Conservation (phyloP, 345 rosid species). For the Gossypium longicalyx region DNA sequence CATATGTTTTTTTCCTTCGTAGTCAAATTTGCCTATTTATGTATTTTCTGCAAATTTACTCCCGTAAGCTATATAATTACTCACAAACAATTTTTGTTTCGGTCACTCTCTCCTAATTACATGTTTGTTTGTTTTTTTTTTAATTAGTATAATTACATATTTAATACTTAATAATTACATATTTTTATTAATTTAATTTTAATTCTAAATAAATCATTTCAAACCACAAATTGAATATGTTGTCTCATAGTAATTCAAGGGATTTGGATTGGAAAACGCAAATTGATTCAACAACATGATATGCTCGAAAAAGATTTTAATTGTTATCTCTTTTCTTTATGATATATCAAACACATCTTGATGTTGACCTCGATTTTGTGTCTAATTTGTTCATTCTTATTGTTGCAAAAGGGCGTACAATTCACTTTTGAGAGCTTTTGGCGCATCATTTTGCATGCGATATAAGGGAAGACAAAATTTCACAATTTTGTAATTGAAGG, state of each 20-base stretch:
- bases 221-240: slow-evolving; percentile 79
- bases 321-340: slow-evolving; percentile 18
- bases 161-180: too few species aligned
- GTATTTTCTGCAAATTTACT: too few species aligned
- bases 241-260: too few species aligned
- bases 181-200: too few species aligned
- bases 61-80: too few species aligned
- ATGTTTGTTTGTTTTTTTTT: too few species aligned
- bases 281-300: slow-evolving; percentile 55
- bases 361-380: slow-evolving; percentile 28
- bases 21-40: too few species aligned
- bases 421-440: slow-evolving; percentile 28
- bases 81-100: too few species aligned
- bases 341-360: too few species aligned
- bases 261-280: slow-evolving; percentile 80
- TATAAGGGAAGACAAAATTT: slow-evolving; percentile 22
- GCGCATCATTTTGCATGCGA: slow-evolving; percentile 32
- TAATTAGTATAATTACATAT: too few species aligned
- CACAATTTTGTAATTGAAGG: slow-evolving; percentile 15
- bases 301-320: slow-evolving; percentile 8
- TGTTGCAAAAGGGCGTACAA: slow-evolving; percentile 31
- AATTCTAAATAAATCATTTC: slow-evolving; percentile 21
- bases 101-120: too few species aligned
- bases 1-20: background rate
- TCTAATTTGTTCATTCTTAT: slow-evolving; percentile 48